A percentile compares a stretch with the other conserved stretches of the same genome.
Conservation (phyloP, 2,329 filamentous ascomycete genomes). For the Cyanodermella asteris region DNA sequence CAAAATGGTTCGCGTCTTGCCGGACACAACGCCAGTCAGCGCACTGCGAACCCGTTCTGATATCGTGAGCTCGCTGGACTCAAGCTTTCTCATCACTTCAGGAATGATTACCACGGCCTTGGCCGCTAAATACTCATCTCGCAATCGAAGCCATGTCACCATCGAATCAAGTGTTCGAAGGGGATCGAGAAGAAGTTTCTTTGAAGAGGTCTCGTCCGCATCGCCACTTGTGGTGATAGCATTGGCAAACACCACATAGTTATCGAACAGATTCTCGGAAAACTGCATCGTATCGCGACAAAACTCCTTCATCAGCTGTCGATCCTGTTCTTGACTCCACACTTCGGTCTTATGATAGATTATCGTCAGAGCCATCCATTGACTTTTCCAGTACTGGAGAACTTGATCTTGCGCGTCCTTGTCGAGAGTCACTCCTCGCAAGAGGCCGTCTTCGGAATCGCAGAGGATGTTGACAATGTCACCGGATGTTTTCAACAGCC, state of each 20-base stretch:
- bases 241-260: constrained; percentile 64
- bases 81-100: constrained; percentile 66
- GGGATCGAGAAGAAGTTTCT: constrained; percentile 41
- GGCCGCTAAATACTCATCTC: constrained; percentile 65
- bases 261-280: constrained; percentile 62
- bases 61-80: constrained; percentile 54
- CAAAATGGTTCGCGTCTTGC: constrained; percentile 47
- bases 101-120: constrained; percentile 64
- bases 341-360: constrained; percentile 65
- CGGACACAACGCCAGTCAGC: constrained; percentile 32
- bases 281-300: constrained; percentile 91
- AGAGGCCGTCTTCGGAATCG: constrained; percentile 37
- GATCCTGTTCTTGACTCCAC: constrained; percentile 56
- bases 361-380: constrained; percentile 62
- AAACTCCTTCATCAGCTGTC: constrained; percentile 67
- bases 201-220: constrained; percentile 18
- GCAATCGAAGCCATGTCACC: constrained; percentile 72
- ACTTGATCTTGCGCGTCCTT: constrained; percentile 41
- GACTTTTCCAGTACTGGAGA: constrained; percentile 58
- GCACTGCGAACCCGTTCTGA: constrained; percentile 41
- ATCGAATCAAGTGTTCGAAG: constrained; percentile 43
- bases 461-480: constrained; percentile 43
- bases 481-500: constrained; percentile 37
- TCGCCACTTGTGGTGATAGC: constrained; percentile 31
- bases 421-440: constrained; percentile 34